Conservation (phyloP, 2,329 filamentous ascomycete genomes). For the Boeremia lycopersici region DNA sequence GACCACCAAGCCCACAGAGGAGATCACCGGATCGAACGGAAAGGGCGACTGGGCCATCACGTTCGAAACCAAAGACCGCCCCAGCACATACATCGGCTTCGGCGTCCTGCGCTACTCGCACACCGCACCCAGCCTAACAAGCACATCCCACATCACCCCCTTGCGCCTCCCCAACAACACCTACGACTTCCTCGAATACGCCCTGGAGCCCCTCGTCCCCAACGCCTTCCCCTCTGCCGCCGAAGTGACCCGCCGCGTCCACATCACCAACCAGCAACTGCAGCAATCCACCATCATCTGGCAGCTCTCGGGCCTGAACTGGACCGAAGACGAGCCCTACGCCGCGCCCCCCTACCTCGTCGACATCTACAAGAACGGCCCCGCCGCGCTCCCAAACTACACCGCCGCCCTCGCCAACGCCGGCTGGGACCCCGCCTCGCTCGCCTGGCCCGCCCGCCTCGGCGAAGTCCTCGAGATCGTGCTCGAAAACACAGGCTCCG, state of each 20-base stretch:
- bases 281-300: conserved; percentile 27
- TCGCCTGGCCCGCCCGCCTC: conserved; percentile 59
- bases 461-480: conserved; percentile 65
- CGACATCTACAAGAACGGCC: conserved; percentile 58
- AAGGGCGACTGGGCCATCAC: conserved; percentile 53
- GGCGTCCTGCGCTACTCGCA: conserved; percentile 52
- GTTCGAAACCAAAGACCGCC: conserved; percentile 59
- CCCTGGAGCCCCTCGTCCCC: conserved; percentile 41
- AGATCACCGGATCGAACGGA: conserved; percentile 44
- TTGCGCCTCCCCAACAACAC: conserved; percentile 41
- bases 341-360: conserved; percentile 56
- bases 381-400: conserved; percentile 58
- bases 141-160: conserved; percentile 28
- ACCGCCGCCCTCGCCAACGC: conserved; percentile 55
- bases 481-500: conserved; percentile 47
- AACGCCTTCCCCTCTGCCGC: conserved; percentile 42
- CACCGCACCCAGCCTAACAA: conserved; percentile 6
- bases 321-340: conserved; percentile 19
- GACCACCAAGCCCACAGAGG: conserved; percentile 63
- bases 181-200: conserved; percentile 48
- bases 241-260: conserved; percentile 44
- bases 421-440: conserved; percentile 60
- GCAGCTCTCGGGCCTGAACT: conserved; percentile 31
- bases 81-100: conserved; percentile 54
- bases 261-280: conserved; percentile 36